Conservation (phyloP, 2,329 filamentous ascomycete species). For the Proliferodiscus dingleyae region DNA sequence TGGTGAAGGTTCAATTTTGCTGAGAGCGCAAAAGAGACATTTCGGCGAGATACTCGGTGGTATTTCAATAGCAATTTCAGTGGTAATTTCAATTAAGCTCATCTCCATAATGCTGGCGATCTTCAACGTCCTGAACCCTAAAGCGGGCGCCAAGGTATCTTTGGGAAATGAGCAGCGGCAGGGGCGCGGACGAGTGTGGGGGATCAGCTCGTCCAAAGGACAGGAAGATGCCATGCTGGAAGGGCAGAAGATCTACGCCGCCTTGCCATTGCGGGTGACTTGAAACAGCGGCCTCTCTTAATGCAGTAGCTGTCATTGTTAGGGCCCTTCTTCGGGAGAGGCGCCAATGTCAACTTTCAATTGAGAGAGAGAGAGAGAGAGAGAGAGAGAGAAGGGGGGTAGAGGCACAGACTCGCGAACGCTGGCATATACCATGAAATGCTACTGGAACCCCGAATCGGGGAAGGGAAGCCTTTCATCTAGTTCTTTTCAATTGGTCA, state of each 20-base stretch:
- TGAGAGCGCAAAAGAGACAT: neutral
- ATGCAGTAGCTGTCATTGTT: neutral
- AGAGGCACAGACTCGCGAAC: too few species aligned
- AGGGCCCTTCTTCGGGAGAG: too few species aligned
- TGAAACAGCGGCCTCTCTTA: neutral
- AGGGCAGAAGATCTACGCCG: neutral
- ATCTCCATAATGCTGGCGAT: conserved; percentile 1
- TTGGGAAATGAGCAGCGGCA: neutral
- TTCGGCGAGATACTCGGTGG: conserved; percentile 14
- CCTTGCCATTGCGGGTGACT: neutral
- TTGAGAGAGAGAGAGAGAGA: too few species aligned
- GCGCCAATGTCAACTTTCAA: too few species aligned
- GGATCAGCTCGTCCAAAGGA: neutral
- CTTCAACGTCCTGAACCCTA: neutral
- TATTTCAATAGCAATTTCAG: neutral
- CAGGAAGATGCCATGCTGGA: neutral
- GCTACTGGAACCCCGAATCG: too few species aligned
- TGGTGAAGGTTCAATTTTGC: neutral
- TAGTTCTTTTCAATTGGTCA: too few species aligned
- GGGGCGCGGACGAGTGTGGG: neutral
- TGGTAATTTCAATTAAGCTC: conserved; percentile 12
- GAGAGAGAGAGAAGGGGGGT: too few species aligned
- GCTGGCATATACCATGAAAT: too few species aligned
- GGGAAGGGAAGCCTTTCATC: too few species aligned
- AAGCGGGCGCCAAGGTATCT: neutral